Percentiles rank a stretch among this genome's conserved stretches.
Conservation (phyloP, 768 basidiomycete species). For the Lyophyllum semitale region DNA sequence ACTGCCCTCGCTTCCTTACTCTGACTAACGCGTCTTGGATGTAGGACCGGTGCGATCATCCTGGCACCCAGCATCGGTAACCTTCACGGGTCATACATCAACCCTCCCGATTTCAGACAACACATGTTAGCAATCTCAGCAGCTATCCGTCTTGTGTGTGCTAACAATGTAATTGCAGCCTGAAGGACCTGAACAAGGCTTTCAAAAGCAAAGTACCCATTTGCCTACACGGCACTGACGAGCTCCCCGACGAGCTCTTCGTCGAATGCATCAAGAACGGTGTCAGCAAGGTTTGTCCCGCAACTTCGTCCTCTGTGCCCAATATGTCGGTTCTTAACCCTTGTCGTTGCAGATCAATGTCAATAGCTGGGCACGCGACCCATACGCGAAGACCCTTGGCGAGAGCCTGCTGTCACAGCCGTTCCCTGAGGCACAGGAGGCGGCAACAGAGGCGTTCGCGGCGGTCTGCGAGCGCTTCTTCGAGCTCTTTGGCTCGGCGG, state of each 20-base stretch:
- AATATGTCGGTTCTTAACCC: background rate
- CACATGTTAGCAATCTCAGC: constrained; percentile 36
- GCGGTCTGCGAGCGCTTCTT: constrained; percentile 43
- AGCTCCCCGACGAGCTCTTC: constrained; percentile 45
- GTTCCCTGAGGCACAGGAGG: constrained; percentile 47
- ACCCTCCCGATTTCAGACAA: constrained; percentile 45
- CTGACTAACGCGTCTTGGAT: background rate
- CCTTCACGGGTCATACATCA: constrained; percentile 46
- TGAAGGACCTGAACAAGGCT: constrained; percentile 34
- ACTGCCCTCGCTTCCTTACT: background rate
- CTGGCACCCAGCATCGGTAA: constrained; percentile 52
- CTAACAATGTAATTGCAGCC: constrained; percentile 20
- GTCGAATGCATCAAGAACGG: constrained; percentile 46
- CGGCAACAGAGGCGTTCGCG: constrained; percentile 44
- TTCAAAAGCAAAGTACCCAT: constrained; percentile 38
- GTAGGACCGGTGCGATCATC: constrained; percentile 44
- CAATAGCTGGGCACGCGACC: constrained; percentile 48
- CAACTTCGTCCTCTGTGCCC: background rate
- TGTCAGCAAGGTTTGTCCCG: constrained; percentile 36
- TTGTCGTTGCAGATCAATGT: constrained; percentile 37
- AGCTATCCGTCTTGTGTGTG: background rate
- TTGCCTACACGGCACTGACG: constrained; percentile 48
- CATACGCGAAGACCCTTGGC: constrained; percentile 37
- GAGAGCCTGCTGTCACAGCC: constrained; percentile 33
- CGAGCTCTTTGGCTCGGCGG: constrained; percentile 39